Evolutionary conservation across 2,329 filamentous ascomycete genomes (phyloP), one percentile per base, ranked within the genome.

Genomic region (Trichoderma semiorbis): DNA sequence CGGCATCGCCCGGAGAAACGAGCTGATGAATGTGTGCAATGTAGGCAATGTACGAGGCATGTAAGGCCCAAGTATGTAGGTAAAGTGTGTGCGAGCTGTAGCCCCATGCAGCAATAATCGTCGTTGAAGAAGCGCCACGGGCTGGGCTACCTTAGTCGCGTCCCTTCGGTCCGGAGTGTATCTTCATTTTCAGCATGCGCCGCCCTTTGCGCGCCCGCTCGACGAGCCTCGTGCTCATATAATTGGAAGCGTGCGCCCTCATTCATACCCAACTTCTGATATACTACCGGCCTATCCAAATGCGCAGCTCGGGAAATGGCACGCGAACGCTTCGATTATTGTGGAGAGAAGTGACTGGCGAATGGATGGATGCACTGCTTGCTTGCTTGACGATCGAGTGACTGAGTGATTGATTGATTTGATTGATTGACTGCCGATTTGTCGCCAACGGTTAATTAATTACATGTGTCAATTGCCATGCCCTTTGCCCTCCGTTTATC

Each of bases 1-100:
- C 66, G 66, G 66, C 57, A 69, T 58, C 55, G 53, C 53, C 65
- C 65, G 65, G 64, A 55, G 64, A 55, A 30, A 47, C 66, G 57
- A 69, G 66, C 65, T 60, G 65, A 60, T 58, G 65, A 43, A 68
- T 68, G 65, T 60, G 65, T 67, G 63, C 30, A 34, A 26, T 43
- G 60, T 28, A 43, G 24, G 32, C 11, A 7, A 32, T 60, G 5
- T 36, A 3, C 14, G 34, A 21, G n/a, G 26, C 16, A 58, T 28
- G 55, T 50, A 32, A 10, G 36, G 21, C 26, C 30, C 7, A 61
- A n/a, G 58, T 30, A 55, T 66, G 47, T 55, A 32, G 63, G 47
- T 55, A 61, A 47, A 61, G 66, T 61, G 66, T 69, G 36, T 61
- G 66, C 55, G 55, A 43, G 63, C 39, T 53, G 63, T 43, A 66